Base-by-base conservation (phyloP, 108 stramenopile genomes). In the Fragilaria radians region DNA sequence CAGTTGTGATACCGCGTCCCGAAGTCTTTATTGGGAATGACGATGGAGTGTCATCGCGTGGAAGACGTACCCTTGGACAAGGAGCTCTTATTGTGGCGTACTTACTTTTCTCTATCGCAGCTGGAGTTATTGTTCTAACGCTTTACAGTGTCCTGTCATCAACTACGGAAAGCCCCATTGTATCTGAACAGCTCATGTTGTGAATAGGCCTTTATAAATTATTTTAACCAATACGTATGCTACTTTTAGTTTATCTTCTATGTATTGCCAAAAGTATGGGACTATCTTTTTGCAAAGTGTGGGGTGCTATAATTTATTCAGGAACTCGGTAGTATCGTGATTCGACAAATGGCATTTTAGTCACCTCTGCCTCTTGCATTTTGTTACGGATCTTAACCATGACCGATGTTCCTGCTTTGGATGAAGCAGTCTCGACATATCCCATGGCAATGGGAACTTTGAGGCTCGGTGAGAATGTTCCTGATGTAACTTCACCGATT, bases 361-460 rank as follows among this genome's bases (percentile, higher is more conserved):
- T 82, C 4, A 99, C 80, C 32, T 72, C 61, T 1, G 97, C 95
- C 22, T 66, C 72, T 65, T 85, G 77, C 89, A 96, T 80, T 73
- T 97, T 98, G 62, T 83, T 83, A 46, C 97, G 89, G 54, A 98
- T 91, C 63, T 88, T 86, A 21, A 97, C 27, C 54, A 63, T 76
- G 22, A 99, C 70, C 22, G 87, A 79, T 4, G 97, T 98, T 28
- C 88, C 96, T 29, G 61, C 70, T 72, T 96, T 97, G 50, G 78
- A 52, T 55, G 61, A 59, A 0, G 66, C 70, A 9, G 86, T 90
- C 27, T 77, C 83, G 42, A 99, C 94, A 66, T 97, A 99, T 57
- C 97, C 99, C 99, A 99, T 99, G 52, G 97, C 96, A 65, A 99
- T 91, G n/a, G 99, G 96, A 24, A 62, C 76, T 60, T 90, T 91